Percentiles rank a stretch among this genome's conserved stretches.
These are phyloP conservation scores for Oldenlandia corymbosa DNA, from an alignment of 257 asterid genomes.

Conservation along the genomic window DNA sequence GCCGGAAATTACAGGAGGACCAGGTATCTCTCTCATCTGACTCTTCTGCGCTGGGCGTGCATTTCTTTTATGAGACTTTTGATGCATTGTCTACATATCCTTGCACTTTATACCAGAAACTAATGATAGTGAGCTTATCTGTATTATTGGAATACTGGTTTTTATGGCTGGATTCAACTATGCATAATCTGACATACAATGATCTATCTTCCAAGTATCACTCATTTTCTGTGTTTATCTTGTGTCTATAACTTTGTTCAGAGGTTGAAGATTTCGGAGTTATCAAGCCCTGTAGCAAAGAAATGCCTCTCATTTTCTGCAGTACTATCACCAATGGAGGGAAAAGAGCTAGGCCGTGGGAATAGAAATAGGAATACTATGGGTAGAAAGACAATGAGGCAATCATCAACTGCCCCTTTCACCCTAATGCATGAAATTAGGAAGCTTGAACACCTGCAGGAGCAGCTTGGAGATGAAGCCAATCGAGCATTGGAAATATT, in stretches of 20 bases:
- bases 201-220: background rate
- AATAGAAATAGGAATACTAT: slow-evolving; percentile 49
- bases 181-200: no score
- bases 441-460: slow-evolving; percentile 96
- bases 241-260: slow-evolving; percentile 20
- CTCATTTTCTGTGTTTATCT: slow-evolving; percentile 1
- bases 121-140: no score
- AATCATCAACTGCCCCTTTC: slow-evolving; percentile 84
- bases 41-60: no score
- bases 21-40: no score
- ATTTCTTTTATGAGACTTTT: no score
- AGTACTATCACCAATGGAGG: slow-evolving; percentile 53
- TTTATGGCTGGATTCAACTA: no score
- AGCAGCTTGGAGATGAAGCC: slow-evolving; percentile 94
- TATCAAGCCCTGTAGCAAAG: slow-evolving; percentile 52
- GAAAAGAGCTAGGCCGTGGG: slow-evolving; percentile 33
- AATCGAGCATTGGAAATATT: slow-evolving; percentile 85
- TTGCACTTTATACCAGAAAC: background rate
- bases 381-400: slow-evolving; percentile 75
- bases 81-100: background rate
- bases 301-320: slow-evolving; percentile 87
- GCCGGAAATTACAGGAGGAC: slow-evolving; percentile 67
- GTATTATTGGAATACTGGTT: no score
- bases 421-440: slow-evolving; percentile 89
- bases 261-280: slow-evolving; percentile 45